Conservation (phyloP, 2,329 filamentous ascomycete genomes). For the Pezicula carpinea region DNA sequence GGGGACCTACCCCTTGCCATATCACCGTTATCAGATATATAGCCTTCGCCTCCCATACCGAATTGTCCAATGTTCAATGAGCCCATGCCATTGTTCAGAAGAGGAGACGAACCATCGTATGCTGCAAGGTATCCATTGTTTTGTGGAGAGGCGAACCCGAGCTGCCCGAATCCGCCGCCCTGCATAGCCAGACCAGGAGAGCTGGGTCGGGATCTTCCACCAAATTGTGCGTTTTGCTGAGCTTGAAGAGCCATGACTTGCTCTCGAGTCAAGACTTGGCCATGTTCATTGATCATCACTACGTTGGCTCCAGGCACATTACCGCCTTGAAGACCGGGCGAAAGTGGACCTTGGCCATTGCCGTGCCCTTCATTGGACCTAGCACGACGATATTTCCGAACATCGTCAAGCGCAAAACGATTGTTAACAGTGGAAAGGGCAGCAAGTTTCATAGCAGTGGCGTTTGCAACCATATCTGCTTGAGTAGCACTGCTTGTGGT, state of each 20-base stretch:
- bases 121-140: conserved; percentile 92
- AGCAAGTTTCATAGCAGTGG: conserved; percentile 97
- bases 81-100: conserved; percentile 67
- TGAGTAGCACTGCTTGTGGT: conserved; percentile 52
- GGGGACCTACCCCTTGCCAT: conserved; percentile 87
- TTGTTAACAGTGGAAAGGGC: conserved; percentile 98
- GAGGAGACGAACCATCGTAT: conserved; percentile 70
- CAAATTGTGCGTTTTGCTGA: conserved; percentile 52
- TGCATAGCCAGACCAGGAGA: conserved; percentile 87
- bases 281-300: conserved; percentile 92
- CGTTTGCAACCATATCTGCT: conserved; percentile 97
- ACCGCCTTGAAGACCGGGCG: conserved; percentile 58
- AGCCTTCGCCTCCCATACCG: conserved; percentile 70
- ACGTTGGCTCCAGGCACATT: conserved; percentile 69
- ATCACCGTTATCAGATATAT: conserved; percentile 90
- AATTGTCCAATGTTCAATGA: conserved; percentile 69
- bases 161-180: conserved; percentile 51
- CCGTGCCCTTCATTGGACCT: conserved; percentile 80
- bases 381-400: conserved; percentile 89
- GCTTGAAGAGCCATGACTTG: conserved; percentile 79
- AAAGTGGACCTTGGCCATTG: conserved; percentile 56
- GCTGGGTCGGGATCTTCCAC: conserved; percentile 75
- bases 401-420: conserved; percentile 92
- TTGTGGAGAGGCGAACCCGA: conserved; percentile 81
- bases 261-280: conserved; percentile 79